Evolutionary conservation across 352 stramenopile genomes (phyloP), one percentile per base, ranked within the genome.

Genomic region (Salisapilia sapeloensis): DNA sequence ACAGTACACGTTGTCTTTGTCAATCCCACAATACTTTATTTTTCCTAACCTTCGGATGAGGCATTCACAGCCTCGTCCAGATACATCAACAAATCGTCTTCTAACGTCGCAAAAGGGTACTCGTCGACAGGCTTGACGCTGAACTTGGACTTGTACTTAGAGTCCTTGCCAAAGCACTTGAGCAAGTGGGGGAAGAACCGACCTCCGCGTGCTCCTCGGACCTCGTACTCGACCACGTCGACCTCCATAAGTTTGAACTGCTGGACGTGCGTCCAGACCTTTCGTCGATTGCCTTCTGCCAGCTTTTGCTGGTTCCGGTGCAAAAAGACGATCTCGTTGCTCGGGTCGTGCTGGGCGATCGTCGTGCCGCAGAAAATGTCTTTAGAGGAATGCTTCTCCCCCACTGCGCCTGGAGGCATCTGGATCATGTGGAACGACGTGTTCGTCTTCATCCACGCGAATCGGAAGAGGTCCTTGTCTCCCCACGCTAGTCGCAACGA

Each of bases 141-240:
- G 43, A 77, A 77, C 16, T 44, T 38, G 26, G 56, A 53, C 33
- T 72, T 56, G 42, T 70, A 76, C 58, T 76, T 57, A 55, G 69
- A 61, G 56, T 71, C 60, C 38, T 76, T 76, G 42, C 60, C 60
- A n/a, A n/a, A n/a, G n/a, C n/a, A n/a, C n/a, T n/a, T n/a, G n/a
- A n/a, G n/a, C n/a, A 65, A 72, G 33, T 56, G 39, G 12, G 58
- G 61, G 36, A 61, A 72, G 36, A 58, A 64, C 25, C 54, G 48
- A 1, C 62, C 59, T 27, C 60, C 63, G 24, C 76, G 76, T 9
- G 63, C 60, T 11, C 60, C 63, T 8, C 63, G 60, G 6, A 79
- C 60, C 24, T 64, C 46, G 42, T 79, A 79, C 8, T 72, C 50
- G 2, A 59, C 46, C 6, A 71, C 13, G 2, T 38, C 13, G 6